These are phyloP conservation scores for Inonotus hispidus DNA, from an alignment of 1,284 basidiomycete species.

Conservation along the genomic window DNA sequence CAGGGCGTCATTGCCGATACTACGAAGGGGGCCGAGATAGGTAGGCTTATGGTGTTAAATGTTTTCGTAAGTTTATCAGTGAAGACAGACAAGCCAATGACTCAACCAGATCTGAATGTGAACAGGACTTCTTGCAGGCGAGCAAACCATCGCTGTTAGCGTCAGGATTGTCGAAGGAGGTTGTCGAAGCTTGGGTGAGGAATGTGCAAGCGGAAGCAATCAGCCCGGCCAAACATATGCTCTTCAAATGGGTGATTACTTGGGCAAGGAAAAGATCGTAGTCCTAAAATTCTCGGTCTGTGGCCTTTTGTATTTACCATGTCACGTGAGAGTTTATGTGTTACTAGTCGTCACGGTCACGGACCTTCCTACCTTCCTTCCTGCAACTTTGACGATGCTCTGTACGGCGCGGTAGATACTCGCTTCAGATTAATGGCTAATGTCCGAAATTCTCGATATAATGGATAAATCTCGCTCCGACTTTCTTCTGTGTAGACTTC, in stretches of 20 bases:
- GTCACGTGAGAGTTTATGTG: too few species aligned
- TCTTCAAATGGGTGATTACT: constrained; percentile 15
- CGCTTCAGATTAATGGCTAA: background rate
- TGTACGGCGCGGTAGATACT: background rate
- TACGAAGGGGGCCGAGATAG: constrained; percentile 11
- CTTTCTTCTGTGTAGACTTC: background rate
- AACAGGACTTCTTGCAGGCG: constrained; percentile 16
- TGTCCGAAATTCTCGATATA: background rate
- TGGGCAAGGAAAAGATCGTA: constrained; percentile 10
- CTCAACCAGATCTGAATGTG: background rate
- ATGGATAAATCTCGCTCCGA: constrained; percentile 4
- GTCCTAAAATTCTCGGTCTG: background rate
- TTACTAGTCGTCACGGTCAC: background rate
- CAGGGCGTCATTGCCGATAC: background rate
- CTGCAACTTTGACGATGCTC: background rate
- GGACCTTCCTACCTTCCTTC: background rate
- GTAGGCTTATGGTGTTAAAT: constrained; percentile 16
- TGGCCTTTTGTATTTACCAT: too few species aligned
- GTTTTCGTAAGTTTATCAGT: constrained; percentile 3
- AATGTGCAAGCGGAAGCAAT: constrained; percentile 11
- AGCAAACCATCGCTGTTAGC: constrained; percentile 12
- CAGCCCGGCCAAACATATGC: constrained; percentile 6
- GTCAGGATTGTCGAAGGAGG: constrained; percentile 8
- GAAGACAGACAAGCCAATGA: background rate
- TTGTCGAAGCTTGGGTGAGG: constrained; percentile 7